A percentile compares a stretch with the other conserved stretches of the same genome.
Conservation (phyloP, 139 green algal genomes). For the Yamagishiella unicocca region DNA sequence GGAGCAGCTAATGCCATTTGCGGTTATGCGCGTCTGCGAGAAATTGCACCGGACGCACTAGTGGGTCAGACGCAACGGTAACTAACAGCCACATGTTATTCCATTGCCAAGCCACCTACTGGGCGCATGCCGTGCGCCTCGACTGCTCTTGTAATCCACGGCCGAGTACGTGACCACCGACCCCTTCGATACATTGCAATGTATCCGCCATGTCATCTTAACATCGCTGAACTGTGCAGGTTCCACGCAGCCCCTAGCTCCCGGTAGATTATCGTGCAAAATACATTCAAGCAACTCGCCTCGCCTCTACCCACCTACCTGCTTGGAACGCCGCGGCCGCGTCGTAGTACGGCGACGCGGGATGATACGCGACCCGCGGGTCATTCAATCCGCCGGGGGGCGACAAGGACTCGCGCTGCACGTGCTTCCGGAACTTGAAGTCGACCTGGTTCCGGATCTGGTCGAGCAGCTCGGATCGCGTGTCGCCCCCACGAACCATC, state of each 20-base stretch:
- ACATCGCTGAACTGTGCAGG: too few species aligned
- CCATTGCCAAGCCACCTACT: too few species aligned
- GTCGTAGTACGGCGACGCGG: background rate
- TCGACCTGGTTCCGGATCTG: slow-evolving; percentile 12
- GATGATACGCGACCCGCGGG: background rate
- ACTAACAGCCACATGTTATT: too few species aligned
- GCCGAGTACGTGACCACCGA: background rate
- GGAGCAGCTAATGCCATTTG: too few species aligned
- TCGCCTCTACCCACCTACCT: background rate
- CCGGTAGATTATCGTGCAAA: background rate
- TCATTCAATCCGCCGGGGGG: background rate
- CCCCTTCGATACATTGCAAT: background rate
- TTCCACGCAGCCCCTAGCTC: background rate
- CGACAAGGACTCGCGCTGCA: background rate
- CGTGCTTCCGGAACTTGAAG: slow-evolving; percentile 27
- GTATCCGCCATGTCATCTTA: background rate
- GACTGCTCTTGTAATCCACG: too few species aligned
- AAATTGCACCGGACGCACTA: too few species aligned
- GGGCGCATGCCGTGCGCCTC: too few species aligned
- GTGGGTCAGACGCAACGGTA: too few species aligned
- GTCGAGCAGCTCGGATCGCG: background rate
- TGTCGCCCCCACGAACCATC: too few species aligned
- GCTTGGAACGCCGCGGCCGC: background rate
- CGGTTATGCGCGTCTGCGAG: too few species aligned
- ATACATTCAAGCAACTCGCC: background rate